phyloP scores from a whole-genome alignment of 768 basidiomycete genomes.

The Mycena belliarum region DNA sequence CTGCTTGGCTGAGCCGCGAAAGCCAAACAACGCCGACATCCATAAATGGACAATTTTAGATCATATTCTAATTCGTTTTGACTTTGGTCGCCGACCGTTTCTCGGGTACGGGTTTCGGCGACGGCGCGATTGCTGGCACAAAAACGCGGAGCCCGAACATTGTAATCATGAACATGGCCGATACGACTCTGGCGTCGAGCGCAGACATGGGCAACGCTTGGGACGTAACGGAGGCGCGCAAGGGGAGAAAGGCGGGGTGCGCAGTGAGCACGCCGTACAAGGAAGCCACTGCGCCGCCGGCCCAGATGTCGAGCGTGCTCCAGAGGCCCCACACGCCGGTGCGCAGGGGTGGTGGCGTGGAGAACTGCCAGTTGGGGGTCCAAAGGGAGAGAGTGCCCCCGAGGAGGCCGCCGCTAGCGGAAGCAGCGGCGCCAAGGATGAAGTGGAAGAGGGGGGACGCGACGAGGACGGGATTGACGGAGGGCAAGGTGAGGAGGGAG shows the following conservation, averaged over 20 bases:
- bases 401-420: slow-evolving; percentile 46
- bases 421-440: slow-evolving; percentile 48
- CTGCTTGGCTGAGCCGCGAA: not conserved
- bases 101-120: not conserved
- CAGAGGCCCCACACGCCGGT: slow-evolving; percentile 37
- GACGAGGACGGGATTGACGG: slow-evolving; percentile 36
- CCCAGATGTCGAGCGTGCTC: slow-evolving; percentile 53
- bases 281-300: slow-evolving; percentile 44
- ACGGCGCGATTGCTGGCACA: slow-evolving; percentile 30
- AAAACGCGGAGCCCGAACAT: slow-evolving; percentile 37
- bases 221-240: slow-evolving; percentile 13
- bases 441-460: slow-evolving; percentile 46
- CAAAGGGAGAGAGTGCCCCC: slow-evolving; percentile 46
- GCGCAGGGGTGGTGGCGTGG: slow-evolving; percentile 47
- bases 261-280: slow-evolving; percentile 33
- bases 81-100: slow-evolving; percentile 13
- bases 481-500: slow-evolving; percentile 33
- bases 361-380: slow-evolving; percentile 45
- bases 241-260: slow-evolving; percentile 31
- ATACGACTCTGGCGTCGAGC: slow-evolving; percentile 35
- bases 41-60: too few species aligned
- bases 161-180: slow-evolving; percentile 32
- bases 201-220: slow-evolving; percentile 16
- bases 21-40: too few species aligned
- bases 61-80: slow-evolving; percentile 22